phyloP scores from a whole-genome alignment of 768 basidiomycete species.

The Boletellus emodensis region DNA sequence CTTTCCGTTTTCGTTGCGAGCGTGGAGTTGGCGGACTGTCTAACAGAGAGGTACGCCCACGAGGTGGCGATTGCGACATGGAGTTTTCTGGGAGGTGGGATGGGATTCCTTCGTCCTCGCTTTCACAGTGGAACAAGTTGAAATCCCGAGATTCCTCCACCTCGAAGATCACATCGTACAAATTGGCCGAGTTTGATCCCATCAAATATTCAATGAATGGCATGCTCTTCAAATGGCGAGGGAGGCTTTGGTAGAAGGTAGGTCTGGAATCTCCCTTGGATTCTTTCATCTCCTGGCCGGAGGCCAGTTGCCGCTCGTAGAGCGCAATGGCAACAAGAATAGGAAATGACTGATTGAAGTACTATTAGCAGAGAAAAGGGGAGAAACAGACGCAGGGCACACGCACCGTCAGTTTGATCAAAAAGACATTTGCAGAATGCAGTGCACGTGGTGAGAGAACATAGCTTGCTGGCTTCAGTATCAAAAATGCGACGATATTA shows the following conservation, averaged over 20 bases:
- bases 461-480: conserved; percentile 78
- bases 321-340: conserved; percentile 69
- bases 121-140: conserved; percentile 49
- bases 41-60: background rate
- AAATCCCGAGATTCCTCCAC: conserved; percentile 49
- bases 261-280: conserved; percentile 50
- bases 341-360: conserved; percentile 57
- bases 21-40: conserved; percentile 10
- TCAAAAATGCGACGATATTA: conserved; percentile 73
- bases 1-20: conserved; percentile 22
- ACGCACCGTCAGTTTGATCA: conserved; percentile 75
- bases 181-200: conserved; percentile 60
- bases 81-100: conserved; percentile 13
- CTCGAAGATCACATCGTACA: conserved; percentile 80
- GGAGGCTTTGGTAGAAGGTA: conserved; percentile 58
- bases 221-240: conserved; percentile 68
- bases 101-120: conserved; percentile 28
- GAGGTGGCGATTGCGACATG: conserved; percentile 6
- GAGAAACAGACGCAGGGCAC: background rate
- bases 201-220: conserved; percentile 73
- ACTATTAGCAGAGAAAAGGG: background rate
- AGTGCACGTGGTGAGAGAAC: conserved; percentile 69
- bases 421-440: conserved; percentile 82
- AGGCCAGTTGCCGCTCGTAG: conserved; percentile 71
- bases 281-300: conserved; percentile 48